Conservation (phyloP, 345 rosid species). For the Brassica juncea region DNA sequence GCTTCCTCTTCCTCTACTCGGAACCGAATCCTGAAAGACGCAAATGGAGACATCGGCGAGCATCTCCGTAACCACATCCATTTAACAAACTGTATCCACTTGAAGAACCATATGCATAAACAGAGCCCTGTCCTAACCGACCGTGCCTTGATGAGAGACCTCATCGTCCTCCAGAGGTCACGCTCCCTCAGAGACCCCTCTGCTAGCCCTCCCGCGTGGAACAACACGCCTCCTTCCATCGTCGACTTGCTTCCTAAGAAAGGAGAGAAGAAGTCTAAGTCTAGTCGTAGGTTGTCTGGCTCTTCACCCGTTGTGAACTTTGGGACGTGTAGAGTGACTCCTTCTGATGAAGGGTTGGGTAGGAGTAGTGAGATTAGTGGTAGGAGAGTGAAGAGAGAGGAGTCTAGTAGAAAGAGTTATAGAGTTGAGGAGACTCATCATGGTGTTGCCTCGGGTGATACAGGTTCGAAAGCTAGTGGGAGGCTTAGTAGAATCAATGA, state of each 20-base stretch:
- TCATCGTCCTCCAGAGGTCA: conserved; percentile 83
- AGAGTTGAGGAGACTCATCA: conserved; percentile 45
- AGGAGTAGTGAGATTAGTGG: conserved; percentile 48
- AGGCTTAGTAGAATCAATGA: conserved; percentile 30
- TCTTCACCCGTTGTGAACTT: conserved; percentile 60
- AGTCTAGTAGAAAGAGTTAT: conserved; percentile 54
- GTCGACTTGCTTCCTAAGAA: conserved; percentile 70
- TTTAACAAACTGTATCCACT: conserved; percentile 90
- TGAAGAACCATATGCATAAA: conserved; percentile 98
- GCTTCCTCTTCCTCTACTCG: conserved; percentile 46
- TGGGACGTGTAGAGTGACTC: conserved; percentile 62
- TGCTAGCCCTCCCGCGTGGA: conserved; percentile 89
- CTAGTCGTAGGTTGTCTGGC: conserved; percentile 65
- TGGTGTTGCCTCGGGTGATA: conserved; percentile 52
- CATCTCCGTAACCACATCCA: conserved; percentile 97
- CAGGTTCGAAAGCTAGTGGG: conserved; percentile 58
- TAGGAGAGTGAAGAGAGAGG: conserved; percentile 73
- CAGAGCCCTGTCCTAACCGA: conserved; percentile 82
- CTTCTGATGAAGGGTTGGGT: conserved; percentile 46
- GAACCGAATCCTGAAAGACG: conserved; percentile 81
- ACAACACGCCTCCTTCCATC: conserved; percentile 59
- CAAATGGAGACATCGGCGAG: conserved; percentile 87
- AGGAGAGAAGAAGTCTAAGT: conserved; percentile 58
- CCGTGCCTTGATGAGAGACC: conserved; percentile 86
- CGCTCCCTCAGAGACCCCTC: conserved; percentile 92